Percentiles rank a stretch among this genome's conserved stretches.
phyloP scores from a whole-genome alignment of 371 early-diverging fungal species.

The Rhizopus sp. region DNA sequence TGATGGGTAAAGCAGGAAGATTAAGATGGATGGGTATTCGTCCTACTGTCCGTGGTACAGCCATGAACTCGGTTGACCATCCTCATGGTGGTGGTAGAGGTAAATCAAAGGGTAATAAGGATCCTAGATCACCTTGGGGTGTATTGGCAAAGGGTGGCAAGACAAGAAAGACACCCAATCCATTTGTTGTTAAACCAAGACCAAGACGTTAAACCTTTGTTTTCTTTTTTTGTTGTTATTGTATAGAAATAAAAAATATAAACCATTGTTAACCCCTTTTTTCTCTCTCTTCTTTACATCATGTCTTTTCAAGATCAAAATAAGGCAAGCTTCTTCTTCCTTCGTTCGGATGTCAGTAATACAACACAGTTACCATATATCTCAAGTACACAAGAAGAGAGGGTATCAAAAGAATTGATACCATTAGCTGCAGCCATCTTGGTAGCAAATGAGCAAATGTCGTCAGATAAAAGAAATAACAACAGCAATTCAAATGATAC shows the following conservation, averaged over 20 bases:
- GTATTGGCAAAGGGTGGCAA: constrained; percentile 95
- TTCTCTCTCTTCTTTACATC: too few species aligned
- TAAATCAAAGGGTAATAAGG: constrained; percentile 93
- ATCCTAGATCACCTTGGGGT: constrained; percentile 95
- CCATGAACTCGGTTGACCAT: constrained; percentile 99
- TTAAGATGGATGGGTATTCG: constrained; percentile 84
- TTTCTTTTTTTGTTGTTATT: neutral
- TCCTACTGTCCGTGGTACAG: constrained; percentile 98
- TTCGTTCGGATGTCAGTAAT: too few species aligned
- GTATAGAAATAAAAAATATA: constrained; percentile 3
- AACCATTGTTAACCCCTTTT: neutral
- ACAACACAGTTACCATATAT: too few species aligned
- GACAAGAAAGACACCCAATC: constrained; percentile 79
- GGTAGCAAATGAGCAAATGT: neutral
- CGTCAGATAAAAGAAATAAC: neutral
- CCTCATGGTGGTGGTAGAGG: constrained; percentile 99
- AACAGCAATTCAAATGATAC: neutral
- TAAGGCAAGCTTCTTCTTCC: too few species aligned
- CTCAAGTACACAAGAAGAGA: neutral
- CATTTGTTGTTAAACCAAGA: constrained; percentile 78
- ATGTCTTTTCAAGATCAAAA: too few species aligned
- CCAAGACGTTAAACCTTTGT: constrained; percentile 61
- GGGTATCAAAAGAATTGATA: neutral
- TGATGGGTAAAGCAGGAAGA: constrained; percentile 92
- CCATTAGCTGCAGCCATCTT: neutral